Percentiles rank a stretch among this genome's conserved stretches.
Conservation (phyloP, 352 stramenopile species). For the Phytophthora ohioensis region DNA sequence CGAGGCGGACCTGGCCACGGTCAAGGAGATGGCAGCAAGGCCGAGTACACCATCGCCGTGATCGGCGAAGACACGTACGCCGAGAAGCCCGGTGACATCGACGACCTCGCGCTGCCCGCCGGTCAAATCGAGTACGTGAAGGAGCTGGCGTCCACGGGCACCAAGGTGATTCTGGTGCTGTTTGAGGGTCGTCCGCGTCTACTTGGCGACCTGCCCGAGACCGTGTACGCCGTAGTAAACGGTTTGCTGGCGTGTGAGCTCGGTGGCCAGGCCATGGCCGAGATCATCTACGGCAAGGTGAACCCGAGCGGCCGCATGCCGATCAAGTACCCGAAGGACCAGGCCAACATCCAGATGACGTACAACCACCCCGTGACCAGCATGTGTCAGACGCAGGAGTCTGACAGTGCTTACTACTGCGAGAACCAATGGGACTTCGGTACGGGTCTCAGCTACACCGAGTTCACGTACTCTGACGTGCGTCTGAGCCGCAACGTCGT, state of each 20-base stretch:
- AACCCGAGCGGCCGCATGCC: constrained; percentile 57
- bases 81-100: constrained; percentile 50
- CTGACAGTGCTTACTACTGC: constrained; percentile 40
- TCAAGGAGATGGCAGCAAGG: constrained; percentile 35
- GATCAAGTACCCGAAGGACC: constrained; percentile 79
- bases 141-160: constrained; percentile 35
- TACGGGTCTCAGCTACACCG: constrained; percentile 74
- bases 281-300: constrained; percentile 40
- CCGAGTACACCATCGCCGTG: constrained; percentile 45
- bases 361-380: constrained; percentile 72
- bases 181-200: constrained; percentile 67
- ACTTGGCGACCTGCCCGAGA: constrained; percentile 55
- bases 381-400: constrained; percentile 58
- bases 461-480: constrained; percentile 65
- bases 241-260: constrained; percentile 31
- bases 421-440: constrained; percentile 83
- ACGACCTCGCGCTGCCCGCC: constrained; percentile 24
- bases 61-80: constrained; percentile 49
- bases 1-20: constrained; percentile 36
- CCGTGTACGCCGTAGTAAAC: constrained; percentile 39
- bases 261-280: constrained; percentile 31
- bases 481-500: constrained; percentile 41
- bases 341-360: constrained; percentile 55
- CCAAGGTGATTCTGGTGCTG: constrained; percentile 74
- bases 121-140: constrained; percentile 32